Percentiles rank a stretch among this genome's conserved stretches.
These are phyloP conservation scores for Ophiostoma sp. DNA, from an alignment of 2,329 filamentous ascomycete genomes.

Conservation along the genomic window DNA sequence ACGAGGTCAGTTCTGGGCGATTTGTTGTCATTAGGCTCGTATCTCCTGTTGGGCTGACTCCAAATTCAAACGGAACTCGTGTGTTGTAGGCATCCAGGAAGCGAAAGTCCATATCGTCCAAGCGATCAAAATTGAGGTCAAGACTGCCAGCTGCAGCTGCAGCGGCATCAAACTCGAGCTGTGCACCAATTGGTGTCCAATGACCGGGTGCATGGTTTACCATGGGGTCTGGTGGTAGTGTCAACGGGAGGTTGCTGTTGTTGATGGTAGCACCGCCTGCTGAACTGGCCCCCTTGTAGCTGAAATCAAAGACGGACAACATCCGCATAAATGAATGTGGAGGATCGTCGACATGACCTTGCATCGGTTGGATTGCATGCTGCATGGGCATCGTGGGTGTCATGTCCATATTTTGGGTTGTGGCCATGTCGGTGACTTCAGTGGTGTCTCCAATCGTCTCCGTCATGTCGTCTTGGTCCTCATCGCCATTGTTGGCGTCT, in stretches of 20 bases:
- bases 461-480: background rate
- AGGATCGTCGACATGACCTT: background rate
- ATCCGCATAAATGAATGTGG: background rate
- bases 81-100: background rate
- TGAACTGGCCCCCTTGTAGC: background rate
- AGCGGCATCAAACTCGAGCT: background rate
- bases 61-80: background rate
- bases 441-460: background rate
- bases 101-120: conserved; percentile 2
- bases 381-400: background rate
- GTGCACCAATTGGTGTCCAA: background rate
- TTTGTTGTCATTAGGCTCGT: background rate
- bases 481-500: background rate
- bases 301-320: background rate
- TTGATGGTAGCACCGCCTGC: background rate
- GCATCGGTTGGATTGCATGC: background rate
- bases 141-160: background rate
- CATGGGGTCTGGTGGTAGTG: background rate
- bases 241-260: background rate
- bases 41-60: background rate
- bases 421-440: background rate
- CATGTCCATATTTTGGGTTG: background rate
- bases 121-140: background rate
- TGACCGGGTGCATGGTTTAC: background rate
- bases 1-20: background rate